Percentiles rank a stretch among this genome's conserved stretches.
phyloP scores from a whole-genome alignment of 805 yeast species.

The Peterozyma xylosa region DNA sequence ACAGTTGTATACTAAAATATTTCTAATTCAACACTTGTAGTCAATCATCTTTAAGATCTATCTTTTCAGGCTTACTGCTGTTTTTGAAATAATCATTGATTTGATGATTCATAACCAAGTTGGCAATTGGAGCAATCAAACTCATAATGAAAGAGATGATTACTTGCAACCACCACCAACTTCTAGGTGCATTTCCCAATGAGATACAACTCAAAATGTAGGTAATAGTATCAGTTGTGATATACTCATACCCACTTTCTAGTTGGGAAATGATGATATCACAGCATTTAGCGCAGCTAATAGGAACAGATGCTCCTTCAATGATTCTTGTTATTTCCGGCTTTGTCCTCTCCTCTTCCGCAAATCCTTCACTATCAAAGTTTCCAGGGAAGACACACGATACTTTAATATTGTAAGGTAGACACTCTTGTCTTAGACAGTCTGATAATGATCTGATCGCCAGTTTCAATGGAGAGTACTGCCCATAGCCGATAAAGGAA shows the following conservation, averaged over 20 bases:
- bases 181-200: slow-evolving; percentile 66
- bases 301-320: slow-evolving; percentile 79
- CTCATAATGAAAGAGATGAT: slow-evolving; percentile 40
- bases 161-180: slow-evolving; percentile 44
- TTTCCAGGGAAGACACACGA: slow-evolving; percentile 83
- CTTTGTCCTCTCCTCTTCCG: slow-evolving; percentile 73
- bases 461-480: slow-evolving; percentile 85
- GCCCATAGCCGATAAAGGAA: slow-evolving; percentile 86
- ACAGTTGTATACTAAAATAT: no score
- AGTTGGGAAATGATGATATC: slow-evolving; percentile 47
- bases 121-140: slow-evolving; percentile 54
- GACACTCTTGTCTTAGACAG: slow-evolving; percentile 73
- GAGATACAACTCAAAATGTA: slow-evolving; percentile 67
- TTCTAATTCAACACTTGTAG: no score
- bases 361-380: slow-evolving; percentile 82
- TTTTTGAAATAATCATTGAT: slow-evolving; percentile 41
- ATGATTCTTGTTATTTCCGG: slow-evolving; percentile 76
- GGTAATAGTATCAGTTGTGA: slow-evolving; percentile 80
- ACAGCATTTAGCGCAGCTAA: slow-evolving; percentile 62
- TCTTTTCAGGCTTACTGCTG: not conserved
- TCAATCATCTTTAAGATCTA: no score
- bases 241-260: slow-evolving; percentile 57
- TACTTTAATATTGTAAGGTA: slow-evolving; percentile 60
- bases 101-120: slow-evolving; percentile 40
- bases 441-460: slow-evolving; percentile 74